Evolutionary conservation across 805 yeast species (phyloP), one percentile per base, ranked within the genome.

Genomic region (Ogataea populi-albae): DNA sequence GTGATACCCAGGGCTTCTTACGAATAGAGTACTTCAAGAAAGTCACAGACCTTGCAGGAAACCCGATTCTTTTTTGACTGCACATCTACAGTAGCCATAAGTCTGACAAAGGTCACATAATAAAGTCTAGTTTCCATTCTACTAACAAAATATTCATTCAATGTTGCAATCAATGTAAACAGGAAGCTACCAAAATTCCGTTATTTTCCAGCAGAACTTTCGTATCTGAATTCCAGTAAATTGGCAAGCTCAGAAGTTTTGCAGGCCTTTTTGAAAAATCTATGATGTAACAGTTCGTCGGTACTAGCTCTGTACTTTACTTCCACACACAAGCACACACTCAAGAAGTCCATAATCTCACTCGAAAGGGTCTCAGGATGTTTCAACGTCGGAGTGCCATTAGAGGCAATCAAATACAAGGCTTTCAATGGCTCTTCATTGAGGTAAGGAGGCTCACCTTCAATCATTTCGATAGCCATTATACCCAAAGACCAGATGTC

Each of bases 401-500:
- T 91, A 1, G 96, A 87, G 4, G 96, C 96, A 69, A 93, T 93
- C 60, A 93, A 69, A 62, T 89, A 93, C 34, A 93, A 68, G 0
- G 98, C 98, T 53, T 93, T 77, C 57, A 93, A 72, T 16, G 98
- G 99, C 24, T 94, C 86, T 61, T 93, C 99, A 53, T 91, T 91
- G 57, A 93, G 68, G 55, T 93, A 93, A 3, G 99, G 99, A 10
- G 99, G 99, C 60, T 93, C 98, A 17, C 97, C 96, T 63, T 93
- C 98, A 48, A 93, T 86, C 98, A 93, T 91, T 64, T 93, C 99
- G 53, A 93, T 93, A 15, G 86, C 81, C 98, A 93, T 93, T 47
- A 93, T 93, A 47, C 99, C 98, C 44, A 93, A 66, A 6, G 96
- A 87, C 99, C 99, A 93, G 32, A 93, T 81, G 64, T 93, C 99